phyloP scores from a whole-genome alignment of 129 eudicot species.

The Ambrosia artemisiifolia region DNA sequence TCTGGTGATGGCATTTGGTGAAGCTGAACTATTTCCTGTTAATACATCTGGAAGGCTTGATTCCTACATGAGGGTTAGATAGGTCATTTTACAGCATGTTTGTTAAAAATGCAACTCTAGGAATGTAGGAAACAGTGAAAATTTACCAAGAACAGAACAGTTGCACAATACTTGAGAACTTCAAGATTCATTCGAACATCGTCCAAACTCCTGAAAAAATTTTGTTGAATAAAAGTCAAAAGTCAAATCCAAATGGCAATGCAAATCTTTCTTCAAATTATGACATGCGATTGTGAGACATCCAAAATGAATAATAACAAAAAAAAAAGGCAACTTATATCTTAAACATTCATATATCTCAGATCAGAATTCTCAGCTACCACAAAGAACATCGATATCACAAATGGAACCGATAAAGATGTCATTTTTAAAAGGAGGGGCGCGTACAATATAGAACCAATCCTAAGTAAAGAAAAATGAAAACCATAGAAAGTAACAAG shows the following conservation, averaged over 20 bases:
- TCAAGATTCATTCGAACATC: conserved; percentile 99
- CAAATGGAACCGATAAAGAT: neutral
- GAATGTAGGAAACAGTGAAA: neutral
- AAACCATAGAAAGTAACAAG: no score
- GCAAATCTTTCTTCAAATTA: neutral
- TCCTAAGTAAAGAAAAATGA: no score
- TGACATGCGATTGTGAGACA: neutral
- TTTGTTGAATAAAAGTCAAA: conserved; percentile 3
- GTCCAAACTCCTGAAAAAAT: conserved; percentile 80
- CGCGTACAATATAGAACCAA: no score
- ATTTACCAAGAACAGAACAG: conserved; percentile 92
- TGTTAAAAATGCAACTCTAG: neutral
- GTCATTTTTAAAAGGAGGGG: no score
- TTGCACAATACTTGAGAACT: conserved; percentile 93
- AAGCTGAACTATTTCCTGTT: conserved; percentile 65
- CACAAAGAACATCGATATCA: neutral
- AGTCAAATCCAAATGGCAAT: neutral
- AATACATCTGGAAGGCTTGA: conserved; percentile 86
- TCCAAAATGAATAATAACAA: no score
- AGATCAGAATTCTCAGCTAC: neutral
- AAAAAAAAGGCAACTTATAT: no score
- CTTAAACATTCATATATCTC: neutral
- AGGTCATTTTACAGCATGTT: conserved; percentile 1
- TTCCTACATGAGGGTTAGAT: conserved; percentile 51
- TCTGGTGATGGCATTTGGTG: conserved; percentile 72